These are phyloP conservation scores for Suillus discolor DNA, from an alignment of 768 basidiomycete species.

Conservation along the genomic window DNA sequence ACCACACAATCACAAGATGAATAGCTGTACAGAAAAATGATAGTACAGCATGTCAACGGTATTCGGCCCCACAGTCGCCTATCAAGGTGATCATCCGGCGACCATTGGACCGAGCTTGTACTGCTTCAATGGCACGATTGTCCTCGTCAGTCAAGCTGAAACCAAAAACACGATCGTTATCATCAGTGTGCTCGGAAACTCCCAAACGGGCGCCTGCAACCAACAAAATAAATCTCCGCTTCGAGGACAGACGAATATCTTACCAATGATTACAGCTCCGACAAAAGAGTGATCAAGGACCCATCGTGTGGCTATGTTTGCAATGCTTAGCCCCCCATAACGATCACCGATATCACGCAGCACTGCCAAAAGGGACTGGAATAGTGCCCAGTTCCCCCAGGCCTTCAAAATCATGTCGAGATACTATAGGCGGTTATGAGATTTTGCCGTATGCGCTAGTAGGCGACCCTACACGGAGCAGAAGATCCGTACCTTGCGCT, in stretches of 20 bases:
- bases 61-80: slow-evolving; percentile 86
- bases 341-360: slow-evolving; percentile 68
- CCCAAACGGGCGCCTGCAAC: slow-evolving; percentile 69
- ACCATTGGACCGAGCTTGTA: slow-evolving; percentile 64
- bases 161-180: slow-evolving; percentile 65
- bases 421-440: slow-evolving; percentile 52
- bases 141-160: slow-evolving; percentile 61
- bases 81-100: slow-evolving; percentile 64
- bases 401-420: slow-evolving; percentile 79
- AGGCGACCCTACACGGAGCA: background rate
- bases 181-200: slow-evolving; percentile 70
- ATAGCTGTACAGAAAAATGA: slow-evolving; percentile 6
- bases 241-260: slow-evolving; percentile 11
- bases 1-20: slow-evolving; percentile 9
- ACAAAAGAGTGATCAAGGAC: slow-evolving; percentile 78
- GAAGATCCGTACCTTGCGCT: slow-evolving; percentile 64
- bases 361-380: slow-evolving; percentile 63
- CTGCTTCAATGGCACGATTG: slow-evolving; percentile 59
- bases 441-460: slow-evolving; percentile 1
- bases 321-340: slow-evolving; percentile 65
- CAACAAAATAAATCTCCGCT: slow-evolving; percentile 9
- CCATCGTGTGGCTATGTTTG: slow-evolving; percentile 83
- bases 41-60: slow-evolving; percentile 47
- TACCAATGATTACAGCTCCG: slow-evolving; percentile 80
- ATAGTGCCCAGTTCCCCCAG: slow-evolving; percentile 80